Percentiles rank a stretch among this genome's conserved stretches.
phyloP scores from a whole-genome alignment of 139 green algal genomes.

The Nannochloris sp. region DNA sequence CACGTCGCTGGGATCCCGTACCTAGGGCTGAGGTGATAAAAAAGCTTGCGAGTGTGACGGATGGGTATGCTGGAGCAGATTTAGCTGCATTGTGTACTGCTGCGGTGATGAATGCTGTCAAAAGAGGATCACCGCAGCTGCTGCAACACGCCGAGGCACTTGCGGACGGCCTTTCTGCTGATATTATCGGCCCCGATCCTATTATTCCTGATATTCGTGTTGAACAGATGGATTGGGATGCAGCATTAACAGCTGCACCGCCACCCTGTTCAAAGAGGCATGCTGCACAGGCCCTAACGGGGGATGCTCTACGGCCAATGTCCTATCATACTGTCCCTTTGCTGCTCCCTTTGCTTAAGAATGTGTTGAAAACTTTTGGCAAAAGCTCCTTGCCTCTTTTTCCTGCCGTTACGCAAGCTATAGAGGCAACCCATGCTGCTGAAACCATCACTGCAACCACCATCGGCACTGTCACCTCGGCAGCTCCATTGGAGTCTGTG shows the following conservation, averaged over 20 bases:
- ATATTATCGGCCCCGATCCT: background rate
- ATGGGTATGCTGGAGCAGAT: conserved; percentile 69
- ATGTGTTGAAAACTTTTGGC: conserved; percentile 5
- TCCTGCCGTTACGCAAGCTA: conserved; percentile 1
- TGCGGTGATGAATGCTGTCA: conserved; percentile 46
- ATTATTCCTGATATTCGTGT: conserved; percentile 8
- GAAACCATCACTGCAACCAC: too few species aligned
- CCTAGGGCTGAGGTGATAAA: background rate
- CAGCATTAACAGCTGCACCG: conserved; percentile 40
- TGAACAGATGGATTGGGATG: conserved; percentile 37
- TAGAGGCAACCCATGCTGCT: background rate
- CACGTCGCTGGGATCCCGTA: conserved; percentile 1
- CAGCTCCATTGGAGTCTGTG: too few species aligned
- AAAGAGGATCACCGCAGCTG: conserved; percentile 18
- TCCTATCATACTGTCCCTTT: conserved; percentile 18
- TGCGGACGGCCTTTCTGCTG: background rate
- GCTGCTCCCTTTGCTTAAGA: conserved; percentile 15
- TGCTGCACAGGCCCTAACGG: conserved; percentile 14
- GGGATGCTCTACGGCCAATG: conserved; percentile 9
- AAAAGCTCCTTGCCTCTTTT: background rate
- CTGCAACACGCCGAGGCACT: conserved; percentile 9
- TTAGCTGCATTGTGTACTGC: conserved; percentile 52
- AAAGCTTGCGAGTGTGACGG: conserved; percentile 39
- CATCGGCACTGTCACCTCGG: too few species aligned
- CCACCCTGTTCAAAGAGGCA: conserved; percentile 42